A percentile compares a stretch with the other conserved stretches of the same genome.
Conservation (phyloP, 1,139 yeast species). For the Taphrina populina region DNA sequence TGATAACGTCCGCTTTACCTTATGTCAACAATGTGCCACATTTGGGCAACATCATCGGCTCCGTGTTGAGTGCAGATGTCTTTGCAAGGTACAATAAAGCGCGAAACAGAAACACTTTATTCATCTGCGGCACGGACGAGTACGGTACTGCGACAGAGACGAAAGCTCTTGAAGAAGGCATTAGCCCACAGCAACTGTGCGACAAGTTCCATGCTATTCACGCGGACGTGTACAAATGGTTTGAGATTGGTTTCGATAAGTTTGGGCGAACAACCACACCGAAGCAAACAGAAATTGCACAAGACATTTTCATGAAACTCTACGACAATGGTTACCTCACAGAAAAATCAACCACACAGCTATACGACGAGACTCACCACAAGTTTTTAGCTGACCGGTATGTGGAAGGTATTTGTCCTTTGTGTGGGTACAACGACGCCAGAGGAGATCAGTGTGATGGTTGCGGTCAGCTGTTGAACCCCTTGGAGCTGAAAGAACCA, state of each 20-base stretch:
- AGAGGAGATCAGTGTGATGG: constrained; percentile 99
- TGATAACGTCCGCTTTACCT: constrained; percentile 94
- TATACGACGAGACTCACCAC: constrained; percentile 84
- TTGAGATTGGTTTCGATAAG: constrained; percentile 87
- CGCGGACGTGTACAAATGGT: constrained; percentile 91
- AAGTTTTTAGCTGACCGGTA: constrained; percentile 94
- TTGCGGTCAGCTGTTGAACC: constrained; percentile 85
- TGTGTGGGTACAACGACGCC: constrained; percentile 91
- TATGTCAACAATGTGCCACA: constrained; percentile 98
- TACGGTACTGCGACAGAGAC: constrained; percentile 99
- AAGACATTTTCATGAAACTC: constrained; percentile 78
- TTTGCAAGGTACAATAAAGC: constrained; percentile 86
- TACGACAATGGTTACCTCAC: constrained; percentile 73
- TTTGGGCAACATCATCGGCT: constrained; percentile 92
- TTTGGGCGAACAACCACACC: constrained; percentile 96
- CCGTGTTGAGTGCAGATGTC: constrained; percentile 91
- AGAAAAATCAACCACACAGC: constrained; percentile 82
- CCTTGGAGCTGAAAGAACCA: constrained; percentile 89
- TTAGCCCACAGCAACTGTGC: constrained; percentile 83
- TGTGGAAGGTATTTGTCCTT: constrained; percentile 97
- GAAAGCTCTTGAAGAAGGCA: constrained; percentile 89
- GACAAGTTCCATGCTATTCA: constrained; percentile 86
- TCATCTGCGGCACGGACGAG: constrained; percentile 95
- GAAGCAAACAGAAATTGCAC: constrained; percentile 91
- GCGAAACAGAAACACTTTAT: constrained; percentile 82